Percentiles rank a stretch among this genome's conserved stretches.
These are phyloP conservation scores for Hamamelis virginiana DNA, from an alignment of 164 flowering plant genomes.

Conservation along the genomic window DNA sequence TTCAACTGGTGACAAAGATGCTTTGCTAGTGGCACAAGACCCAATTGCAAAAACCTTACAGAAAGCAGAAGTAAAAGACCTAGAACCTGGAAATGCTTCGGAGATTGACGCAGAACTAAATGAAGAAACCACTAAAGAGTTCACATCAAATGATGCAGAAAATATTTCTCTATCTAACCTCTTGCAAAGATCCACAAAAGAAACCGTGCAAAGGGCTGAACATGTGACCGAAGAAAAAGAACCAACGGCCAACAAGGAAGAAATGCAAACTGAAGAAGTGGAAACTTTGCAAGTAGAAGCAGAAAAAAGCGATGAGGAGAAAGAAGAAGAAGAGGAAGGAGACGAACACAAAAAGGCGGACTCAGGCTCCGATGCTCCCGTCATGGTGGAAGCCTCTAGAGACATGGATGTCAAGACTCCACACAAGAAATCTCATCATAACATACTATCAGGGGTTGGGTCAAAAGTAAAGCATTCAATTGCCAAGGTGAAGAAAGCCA, in stretches of 20 bases:
- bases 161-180: conserved; percentile 25
- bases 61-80: conserved; percentile 9
- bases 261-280: conserved; percentile 24
- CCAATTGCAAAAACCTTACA: conserved; percentile 2
- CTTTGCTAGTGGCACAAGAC: conserved; percentile 7
- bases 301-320: conserved; percentile 34
- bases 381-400: conserved; percentile 56
- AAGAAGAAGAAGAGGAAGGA: conserved; percentile 35
- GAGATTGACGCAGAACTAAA: conserved; percentile 16
- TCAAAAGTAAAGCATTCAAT: conserved; percentile 89
- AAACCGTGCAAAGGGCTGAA: conserved; percentile 19
- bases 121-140: conserved; percentile 16
- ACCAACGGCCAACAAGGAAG: conserved; percentile 15
- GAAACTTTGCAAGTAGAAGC: conserved; percentile 28
- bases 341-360: conserved; percentile 36
- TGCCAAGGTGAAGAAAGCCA: conserved; percentile 84
- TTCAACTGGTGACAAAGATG: conserved; percentile 14
- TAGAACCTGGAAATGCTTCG: conserved; percentile 17
- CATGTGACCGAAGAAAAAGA: conserved; percentile 16
- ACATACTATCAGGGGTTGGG: conserved; percentile 77
- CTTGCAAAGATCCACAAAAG: conserved; percentile 27
- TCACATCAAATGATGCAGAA: conserved; percentile 10
- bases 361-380: conserved; percentile 47
- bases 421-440: conserved; percentile 74
- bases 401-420: conserved; percentile 47